Base-by-base conservation (phyloP, 1,284 basidiomycete genomes). In the Rhodotorula glutinis region DNA sequence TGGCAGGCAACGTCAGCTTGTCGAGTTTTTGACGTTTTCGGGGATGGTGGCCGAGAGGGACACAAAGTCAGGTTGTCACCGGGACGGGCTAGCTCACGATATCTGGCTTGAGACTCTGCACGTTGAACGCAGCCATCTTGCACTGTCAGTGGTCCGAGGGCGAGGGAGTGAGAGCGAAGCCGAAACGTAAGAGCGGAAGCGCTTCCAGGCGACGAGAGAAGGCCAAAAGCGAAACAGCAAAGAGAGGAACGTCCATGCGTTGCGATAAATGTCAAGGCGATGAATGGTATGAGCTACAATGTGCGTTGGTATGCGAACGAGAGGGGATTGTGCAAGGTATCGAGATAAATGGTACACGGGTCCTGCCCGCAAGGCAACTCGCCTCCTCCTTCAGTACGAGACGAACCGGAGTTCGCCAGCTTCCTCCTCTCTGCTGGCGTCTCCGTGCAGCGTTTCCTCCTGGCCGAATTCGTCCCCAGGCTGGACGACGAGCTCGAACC, bases 331-430 rank as follows among this genome's bases (percentile, higher is more conserved):
- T n/a, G n/a, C n/a, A n/a, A 47, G 21, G 23, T 47, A 47, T 3
- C n/a, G 44, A 11, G 27, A 51, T 51, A 51, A 29, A 44, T 19
- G 21, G 43, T 19, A 44, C 33, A 38, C 33, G 33, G 33, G 33
- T 5, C 33, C 33, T 38, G 33, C 33, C 33, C 33, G 33, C 17
- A 4, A 44, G 43, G 14, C 8, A 44, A 7, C 17, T 38, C 30
- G 19, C 29, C 16, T 10, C n/a, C 54, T n/a, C 11, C 41, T 52
- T 59, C 55, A 71, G 33, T 68, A 71, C 13, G 61, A 59, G 16
- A 69, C 65, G 10, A 71, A 52, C 43, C 62, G 41, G 57, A 71
- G 21, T 54, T 68, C 70, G 53, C 59, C 67, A 3, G 43, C 69
- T 29, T 69, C 60, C 13, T 64, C 66, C 29, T 57, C 53, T 27